Percentiles rank a stretch among this genome's conserved stretches.
These are phyloP conservation scores for Zymoseptoria brevis DNA, from an alignment of 2,329 filamentous ascomycete species.

Conservation along the genomic window DNA sequence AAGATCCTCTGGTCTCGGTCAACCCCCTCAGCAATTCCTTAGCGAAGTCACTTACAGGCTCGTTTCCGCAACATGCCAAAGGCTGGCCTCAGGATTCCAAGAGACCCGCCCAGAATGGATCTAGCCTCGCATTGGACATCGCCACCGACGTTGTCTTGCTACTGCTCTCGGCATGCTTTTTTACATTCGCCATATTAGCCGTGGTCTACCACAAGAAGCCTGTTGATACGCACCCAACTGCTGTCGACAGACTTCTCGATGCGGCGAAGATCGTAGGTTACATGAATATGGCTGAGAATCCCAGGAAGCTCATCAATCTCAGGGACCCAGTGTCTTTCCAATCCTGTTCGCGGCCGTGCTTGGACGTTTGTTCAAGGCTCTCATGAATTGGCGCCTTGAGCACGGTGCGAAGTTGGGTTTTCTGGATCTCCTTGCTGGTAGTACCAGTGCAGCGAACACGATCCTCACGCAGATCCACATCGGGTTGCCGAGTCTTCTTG, in stretches of 20 bases:
- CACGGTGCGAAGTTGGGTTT: neutral
- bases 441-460: constrained; percentile 2
- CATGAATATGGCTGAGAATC: neutral
- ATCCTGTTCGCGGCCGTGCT: constrained; percentile 3
- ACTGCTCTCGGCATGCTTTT: neutral
- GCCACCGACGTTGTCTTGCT: neutral
- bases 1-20: neutral
- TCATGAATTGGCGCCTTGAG: constrained; percentile 2
- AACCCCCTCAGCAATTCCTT: neutral
- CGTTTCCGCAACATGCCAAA: neutral
- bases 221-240: neutral
- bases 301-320: neutral
- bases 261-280: neutral
- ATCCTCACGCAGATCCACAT: neutral
- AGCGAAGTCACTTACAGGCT: neutral
- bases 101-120: neutral
- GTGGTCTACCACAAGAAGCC: neutral
- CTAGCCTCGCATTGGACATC: neutral
- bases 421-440: constrained; percentile 5
- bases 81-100: neutral
- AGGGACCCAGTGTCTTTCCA: constrained; percentile 6
- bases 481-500: neutral
- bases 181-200: neutral
- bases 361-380: neutral
- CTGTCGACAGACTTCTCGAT: neutral